Evolutionary conservation across 2,329 filamentous ascomycete species (phyloP).

Genomic region (Neofusicoccum sp.): DNA sequence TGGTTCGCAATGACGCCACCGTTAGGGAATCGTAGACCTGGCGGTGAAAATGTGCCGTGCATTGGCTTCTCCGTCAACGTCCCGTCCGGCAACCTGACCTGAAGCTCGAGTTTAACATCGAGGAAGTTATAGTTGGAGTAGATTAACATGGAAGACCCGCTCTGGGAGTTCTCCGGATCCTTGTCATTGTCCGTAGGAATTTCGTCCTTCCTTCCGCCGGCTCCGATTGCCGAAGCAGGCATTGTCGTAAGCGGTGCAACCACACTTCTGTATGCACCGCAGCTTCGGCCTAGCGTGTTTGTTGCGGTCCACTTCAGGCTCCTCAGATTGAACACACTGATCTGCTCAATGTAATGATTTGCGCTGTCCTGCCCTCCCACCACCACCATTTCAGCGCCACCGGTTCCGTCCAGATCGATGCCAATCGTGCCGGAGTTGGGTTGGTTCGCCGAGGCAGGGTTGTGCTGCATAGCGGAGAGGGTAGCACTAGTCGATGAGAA

Average conservation of each 20-base stretch:
- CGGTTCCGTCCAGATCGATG: constrained; percentile 84
- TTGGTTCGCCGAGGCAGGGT: constrained; percentile 72
- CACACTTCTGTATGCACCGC: constrained; percentile 94
- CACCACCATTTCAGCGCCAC: constrained; percentile 95
- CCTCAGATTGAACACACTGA: constrained; percentile 95
- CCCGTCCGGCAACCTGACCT: constrained; percentile 83
- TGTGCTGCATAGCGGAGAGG: constrained; percentile 85
- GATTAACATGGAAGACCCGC: constrained; percentile 76
- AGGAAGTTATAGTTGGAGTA: constrained; percentile 99
- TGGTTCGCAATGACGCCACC: constrained; percentile 94
- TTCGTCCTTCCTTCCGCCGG: constrained; percentile 44
- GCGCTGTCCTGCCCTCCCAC: constrained; percentile 94
- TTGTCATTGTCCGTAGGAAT: constrained; percentile 11
- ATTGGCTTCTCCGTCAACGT: constrained; percentile 84
- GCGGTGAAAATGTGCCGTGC: constrained; percentile 83
- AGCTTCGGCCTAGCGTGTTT: constrained; percentile 83
- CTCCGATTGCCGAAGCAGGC: constrained; percentile 68
- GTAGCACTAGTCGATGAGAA: constrained; percentile 86
- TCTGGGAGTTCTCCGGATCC: constrained; percentile 43
- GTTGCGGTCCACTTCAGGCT: constrained; percentile 96
- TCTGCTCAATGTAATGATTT: constrained; percentile 99
- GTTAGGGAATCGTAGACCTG: constrained; percentile 92
- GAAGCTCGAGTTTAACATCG: constrained; percentile 93
- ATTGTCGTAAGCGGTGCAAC: constrained; percentile 78
- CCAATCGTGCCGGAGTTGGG: constrained; percentile 88